These are phyloP conservation scores for Hirsutella minnesotensis DNA, from an alignment of 2,329 filamentous ascomycete genomes.

Conservation along the genomic window DNA sequence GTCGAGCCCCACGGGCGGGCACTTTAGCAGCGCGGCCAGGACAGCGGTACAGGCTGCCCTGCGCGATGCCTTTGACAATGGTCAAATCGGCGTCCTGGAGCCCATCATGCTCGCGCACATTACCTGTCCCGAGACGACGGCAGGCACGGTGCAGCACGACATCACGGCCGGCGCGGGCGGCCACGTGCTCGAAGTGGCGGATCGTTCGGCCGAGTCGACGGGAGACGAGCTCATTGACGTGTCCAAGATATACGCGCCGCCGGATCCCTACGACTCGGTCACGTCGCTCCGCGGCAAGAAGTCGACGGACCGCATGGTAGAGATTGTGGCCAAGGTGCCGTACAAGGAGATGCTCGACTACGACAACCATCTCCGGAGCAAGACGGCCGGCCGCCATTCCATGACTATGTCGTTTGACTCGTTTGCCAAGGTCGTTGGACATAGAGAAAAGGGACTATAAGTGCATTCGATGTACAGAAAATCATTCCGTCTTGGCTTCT, in stretches of 20 bases:
- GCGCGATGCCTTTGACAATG: conserved; percentile 41
- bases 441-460: conserved; percentile 38
- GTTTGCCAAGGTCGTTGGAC: conserved; percentile 42
- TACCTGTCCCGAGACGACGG: conserved; percentile 67
- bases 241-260: conserved; percentile 70
- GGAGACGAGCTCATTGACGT: conserved; percentile 47
- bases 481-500: background rate
- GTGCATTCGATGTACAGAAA: background rate
- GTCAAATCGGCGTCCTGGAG: conserved; percentile 63
- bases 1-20: conserved; percentile 50
- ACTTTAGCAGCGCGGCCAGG: conserved; percentile 53
- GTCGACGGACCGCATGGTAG: conserved; percentile 36
- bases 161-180: conserved; percentile 61
- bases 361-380: conserved; percentile 72
- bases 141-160: conserved; percentile 75
- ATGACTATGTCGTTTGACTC: conserved; percentile 48
- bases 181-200: conserved; percentile 60
- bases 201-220: conserved; percentile 28
- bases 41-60: conserved; percentile 59
- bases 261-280: conserved; percentile 63
- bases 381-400: conserved; percentile 69
- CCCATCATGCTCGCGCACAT: conserved; percentile 89
- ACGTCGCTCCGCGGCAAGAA: conserved; percentile 43
- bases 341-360: conserved; percentile 97
- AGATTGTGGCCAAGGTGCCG: conserved; percentile 78